Base-by-base conservation (phyloP, 1,139 yeast genomes). In the Saccharomyces hybrid region DNA sequence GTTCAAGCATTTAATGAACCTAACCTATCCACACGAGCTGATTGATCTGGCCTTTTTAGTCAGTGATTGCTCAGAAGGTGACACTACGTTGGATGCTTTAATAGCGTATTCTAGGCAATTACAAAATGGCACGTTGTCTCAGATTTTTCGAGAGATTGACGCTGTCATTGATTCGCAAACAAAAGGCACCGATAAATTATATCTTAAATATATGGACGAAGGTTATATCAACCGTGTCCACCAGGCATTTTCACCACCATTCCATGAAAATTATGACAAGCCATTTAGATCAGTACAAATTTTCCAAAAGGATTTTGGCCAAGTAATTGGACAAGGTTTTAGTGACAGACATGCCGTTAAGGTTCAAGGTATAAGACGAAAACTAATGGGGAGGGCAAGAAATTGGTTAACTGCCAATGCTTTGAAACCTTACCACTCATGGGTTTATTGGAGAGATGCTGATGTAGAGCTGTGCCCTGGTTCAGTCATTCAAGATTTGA, bases 331-430 rank as follows among this genome's bases (percentile, higher is more conserved):
- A 11, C 95, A 88, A 67, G 96, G 97, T 3, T 91, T 93, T 69
- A 81, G 88, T 60, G 95, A 88, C 66, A 75, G 96, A 58, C 96
- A 89, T 67, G 95, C 88, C 20, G 95, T 88, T 49, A 88, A 87
- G 67, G 91, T 87, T 25, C 96, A 89, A 71, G 96, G 95, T 14
- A 85, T 88, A 44, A 74, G 89, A 62, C 74, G 89, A 64, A 84
- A 84, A 66, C 71, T 83, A 55, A 84, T 84, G 89, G 89, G 85
- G 7, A 76, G 84, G 53, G 88, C 89, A 4, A 75, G 89, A 64
- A 84, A 84, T 66, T 84, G 89, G 89, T 71, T 84, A 48, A 73
- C 82, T 50, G 73, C 84, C 1, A 83, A 79, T 1, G 83, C 87
- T 2, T 65, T 84, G 31, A 77, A 81, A 63, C 88, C 89, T 0